phyloP scores from a whole-genome alignment of 768 basidiomycete species.

The Mycena chlorophos region DNA sequence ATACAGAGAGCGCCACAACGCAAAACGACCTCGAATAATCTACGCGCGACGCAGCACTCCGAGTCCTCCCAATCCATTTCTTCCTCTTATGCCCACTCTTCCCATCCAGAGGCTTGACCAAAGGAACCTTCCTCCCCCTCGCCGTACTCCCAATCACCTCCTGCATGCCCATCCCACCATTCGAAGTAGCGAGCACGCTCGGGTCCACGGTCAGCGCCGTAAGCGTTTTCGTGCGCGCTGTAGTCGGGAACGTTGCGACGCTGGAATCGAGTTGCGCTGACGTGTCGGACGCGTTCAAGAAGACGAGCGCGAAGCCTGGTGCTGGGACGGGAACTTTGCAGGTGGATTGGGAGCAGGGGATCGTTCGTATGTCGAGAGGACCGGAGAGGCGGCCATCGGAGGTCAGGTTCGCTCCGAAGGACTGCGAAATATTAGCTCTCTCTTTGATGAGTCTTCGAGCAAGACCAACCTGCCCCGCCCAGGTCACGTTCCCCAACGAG shows the following conservation, averaged over 20 bases:
- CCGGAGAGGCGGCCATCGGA: constrained; percentile 30
- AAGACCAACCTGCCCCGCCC: constrained; percentile 54
- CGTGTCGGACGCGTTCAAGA: constrained; percentile 18
- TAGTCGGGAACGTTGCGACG: constrained; percentile 31
- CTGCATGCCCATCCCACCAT: constrained; percentile 35
- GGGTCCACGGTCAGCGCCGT: constrained; percentile 37
- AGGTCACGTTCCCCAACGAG: constrained; percentile 58
- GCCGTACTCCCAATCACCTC: constrained; percentile 28
- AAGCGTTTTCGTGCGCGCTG: constrained; percentile 30
- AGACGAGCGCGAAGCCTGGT: constrained; percentile 30
- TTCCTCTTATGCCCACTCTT: neutral
- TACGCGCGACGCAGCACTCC: too few species aligned
- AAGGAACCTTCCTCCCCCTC: constrained; percentile 9
- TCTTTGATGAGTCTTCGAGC: neutral
- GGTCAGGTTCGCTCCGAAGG: constrained; percentile 25
- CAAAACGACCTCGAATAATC: too few species aligned
- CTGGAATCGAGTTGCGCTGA: constrained; percentile 4
- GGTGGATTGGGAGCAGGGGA: constrained; percentile 21
- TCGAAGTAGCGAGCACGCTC: constrained; percentile 38
- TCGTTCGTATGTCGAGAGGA: constrained; percentile 17
- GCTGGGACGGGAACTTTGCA: constrained; percentile 30
- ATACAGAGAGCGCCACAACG: too few species aligned
- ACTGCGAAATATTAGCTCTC: neutral
- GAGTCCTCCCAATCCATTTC: neutral
- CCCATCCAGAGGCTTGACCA: neutral